Conservation (phyloP, 495 filamentous ascomycete genomes). For the Penicillium canariense region DNA sequence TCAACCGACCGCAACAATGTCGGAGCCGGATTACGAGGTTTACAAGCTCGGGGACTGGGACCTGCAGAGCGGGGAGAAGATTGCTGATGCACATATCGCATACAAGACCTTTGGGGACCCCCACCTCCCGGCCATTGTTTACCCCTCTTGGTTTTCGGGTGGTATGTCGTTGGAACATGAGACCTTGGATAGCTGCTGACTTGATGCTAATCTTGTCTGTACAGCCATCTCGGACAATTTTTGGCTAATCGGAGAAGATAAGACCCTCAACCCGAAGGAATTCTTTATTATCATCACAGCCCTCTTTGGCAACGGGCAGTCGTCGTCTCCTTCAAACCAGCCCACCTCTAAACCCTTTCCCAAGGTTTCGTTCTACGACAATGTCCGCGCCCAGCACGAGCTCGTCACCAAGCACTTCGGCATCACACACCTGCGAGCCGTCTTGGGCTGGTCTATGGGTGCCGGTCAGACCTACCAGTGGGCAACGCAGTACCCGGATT, state of each 20-base stretch:
- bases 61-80: conserved; percentile 56
- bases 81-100: conserved; percentile 59
- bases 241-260: conserved; percentile 64
- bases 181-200: neutral
- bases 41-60: conserved; percentile 62
- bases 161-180: conserved; percentile 27
- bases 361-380: conserved; percentile 63
- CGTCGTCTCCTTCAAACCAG: conserved; percentile 66
- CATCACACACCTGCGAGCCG: conserved; percentile 59
- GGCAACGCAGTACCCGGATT: conserved; percentile 69
- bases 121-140: conserved; percentile 62
- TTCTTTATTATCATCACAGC: conserved; percentile 72
- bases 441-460: conserved; percentile 72
- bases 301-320: conserved; percentile 72
- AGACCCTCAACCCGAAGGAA: conserved; percentile 56
- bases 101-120: conserved; percentile 69
- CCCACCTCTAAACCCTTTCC: conserved; percentile 55
- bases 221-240: conserved; percentile 59
- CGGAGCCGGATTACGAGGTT: conserved; percentile 42
- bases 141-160: conserved; percentile 71
- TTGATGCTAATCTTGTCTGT: neutral
- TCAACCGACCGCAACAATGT: conserved; percentile 23
- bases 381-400: conserved; percentile 64
- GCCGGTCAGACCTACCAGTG: conserved; percentile 67
- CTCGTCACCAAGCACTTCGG: conserved; percentile 63